Evolutionary conservation across 305 asterid genomes (phyloP).

Genomic region (Plantago coronopus): DNA sequence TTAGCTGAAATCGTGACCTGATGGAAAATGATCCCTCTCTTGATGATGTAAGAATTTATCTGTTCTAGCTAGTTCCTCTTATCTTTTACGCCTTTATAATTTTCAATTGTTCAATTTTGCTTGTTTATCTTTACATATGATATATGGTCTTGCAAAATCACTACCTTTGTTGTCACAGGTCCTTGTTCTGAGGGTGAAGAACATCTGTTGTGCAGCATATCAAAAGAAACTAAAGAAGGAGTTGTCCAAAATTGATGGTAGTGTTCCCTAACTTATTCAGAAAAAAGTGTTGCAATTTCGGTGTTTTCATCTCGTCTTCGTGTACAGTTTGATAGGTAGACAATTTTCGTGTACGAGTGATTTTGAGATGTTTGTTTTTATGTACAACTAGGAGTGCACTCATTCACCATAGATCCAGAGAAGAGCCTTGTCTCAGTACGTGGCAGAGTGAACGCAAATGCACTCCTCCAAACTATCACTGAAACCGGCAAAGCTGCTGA

Average conservation of each 20-base stretch:
- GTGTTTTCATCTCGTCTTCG: no score
- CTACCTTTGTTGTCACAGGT: not conserved
- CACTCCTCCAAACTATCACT: constrained; percentile 6
- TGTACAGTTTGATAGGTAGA: no score
- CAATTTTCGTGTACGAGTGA: not conserved
- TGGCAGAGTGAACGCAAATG: not conserved
- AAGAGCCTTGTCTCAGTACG: not conserved
- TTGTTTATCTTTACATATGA: not conserved
- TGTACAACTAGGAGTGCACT: not conserved
- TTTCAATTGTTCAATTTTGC: no score
- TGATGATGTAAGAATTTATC: not conserved
- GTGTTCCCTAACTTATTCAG: no score
- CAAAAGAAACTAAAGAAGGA: not conserved
- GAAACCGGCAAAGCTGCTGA: not conserved
- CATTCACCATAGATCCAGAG: not conserved
- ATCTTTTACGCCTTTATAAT: no score
- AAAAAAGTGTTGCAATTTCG: no score
- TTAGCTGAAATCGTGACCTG: no score
- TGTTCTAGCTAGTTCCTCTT: no score
- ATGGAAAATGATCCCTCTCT: not conserved
- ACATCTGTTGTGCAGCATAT: constrained; percentile 6
- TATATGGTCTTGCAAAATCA: not conserved
- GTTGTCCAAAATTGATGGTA: not conserved
- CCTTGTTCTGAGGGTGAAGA: not conserved
- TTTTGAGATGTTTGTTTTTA: not conserved